Percentiles rank a stretch among this genome's conserved stretches.
phyloP scores from a whole-genome alignment of 2,329 filamentous ascomycete genomes.

The Nothophoma quercina region DNA sequence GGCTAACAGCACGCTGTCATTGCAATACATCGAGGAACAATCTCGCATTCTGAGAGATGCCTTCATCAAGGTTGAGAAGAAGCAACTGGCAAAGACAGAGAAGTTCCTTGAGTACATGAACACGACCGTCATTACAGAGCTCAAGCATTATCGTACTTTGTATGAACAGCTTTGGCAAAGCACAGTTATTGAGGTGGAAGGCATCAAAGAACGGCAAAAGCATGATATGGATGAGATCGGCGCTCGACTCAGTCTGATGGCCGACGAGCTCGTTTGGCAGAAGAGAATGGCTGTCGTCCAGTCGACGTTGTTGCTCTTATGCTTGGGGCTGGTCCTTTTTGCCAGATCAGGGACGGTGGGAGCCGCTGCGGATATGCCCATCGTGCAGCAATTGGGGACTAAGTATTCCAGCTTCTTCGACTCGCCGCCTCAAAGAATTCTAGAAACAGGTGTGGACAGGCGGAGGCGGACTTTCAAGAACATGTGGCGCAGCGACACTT shows the following conservation, averaged over 20 bases:
- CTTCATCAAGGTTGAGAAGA: conserved; percentile 84
- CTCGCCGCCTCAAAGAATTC: conserved; percentile 39
- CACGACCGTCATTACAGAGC: conserved; percentile 80
- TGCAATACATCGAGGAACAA: conserved; percentile 97
- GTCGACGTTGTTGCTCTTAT: conserved; percentile 84
- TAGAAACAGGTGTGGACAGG: conserved; percentile 34
- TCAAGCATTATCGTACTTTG: conserved; percentile 67
- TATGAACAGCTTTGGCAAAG: conserved; percentile 98
- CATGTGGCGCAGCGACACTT: conserved; percentile 48
- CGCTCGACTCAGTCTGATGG: conserved; percentile 81
- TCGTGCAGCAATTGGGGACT: conserved; percentile 54
- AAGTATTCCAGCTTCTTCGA: conserved; percentile 48
- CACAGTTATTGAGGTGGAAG: conserved; percentile 89
- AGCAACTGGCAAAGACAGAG: conserved; percentile 83
- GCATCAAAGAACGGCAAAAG: conserved; percentile 83
- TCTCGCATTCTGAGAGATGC: conserved; percentile 89
- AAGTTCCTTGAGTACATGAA: conserved; percentile 87
- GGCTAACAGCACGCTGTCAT: conserved; percentile 87
- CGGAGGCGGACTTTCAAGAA: conserved; percentile 42
- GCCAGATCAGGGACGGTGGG: conserved; percentile 49
- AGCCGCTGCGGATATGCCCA: conserved; percentile 52
- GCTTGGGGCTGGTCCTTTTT: conserved; percentile 87
- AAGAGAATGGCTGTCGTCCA: conserved; percentile 96
- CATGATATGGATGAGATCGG: conserved; percentile 84
- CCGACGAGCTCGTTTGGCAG: conserved; percentile 85